Evolutionary conservation across 768 basidiomycete genomes (phyloP).

Genomic region (Tulasnella sp.): DNA sequence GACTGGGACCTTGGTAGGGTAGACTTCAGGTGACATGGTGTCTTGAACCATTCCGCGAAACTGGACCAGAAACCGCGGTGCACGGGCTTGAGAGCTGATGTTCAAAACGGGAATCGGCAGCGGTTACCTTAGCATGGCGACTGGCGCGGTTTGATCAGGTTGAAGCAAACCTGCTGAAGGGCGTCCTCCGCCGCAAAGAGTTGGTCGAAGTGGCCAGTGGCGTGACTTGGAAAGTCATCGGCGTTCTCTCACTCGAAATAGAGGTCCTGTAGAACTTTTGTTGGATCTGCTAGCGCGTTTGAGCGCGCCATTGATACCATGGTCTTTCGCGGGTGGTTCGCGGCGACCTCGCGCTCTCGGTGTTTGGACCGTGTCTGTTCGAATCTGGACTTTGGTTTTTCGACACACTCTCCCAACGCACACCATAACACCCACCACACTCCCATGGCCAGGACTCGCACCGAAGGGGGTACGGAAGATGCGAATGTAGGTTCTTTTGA

Average conservation of each 20-base stretch:
- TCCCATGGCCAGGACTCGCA: constrained; percentile 2
- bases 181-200: constrained; percentile 45
- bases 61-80: constrained; percentile 58
- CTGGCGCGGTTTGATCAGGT: background rate
- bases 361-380: constrained; percentile 3
- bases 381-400: constrained; percentile 9
- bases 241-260: constrained; percentile 38
- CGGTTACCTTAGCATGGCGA: background rate
- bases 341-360: background rate
- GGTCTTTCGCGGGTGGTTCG: constrained; percentile 19
- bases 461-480: constrained; percentile 5
- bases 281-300: constrained; percentile 52
- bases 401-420: background rate
- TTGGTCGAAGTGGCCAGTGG: constrained; percentile 48
- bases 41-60: constrained; percentile 76
- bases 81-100: constrained; percentile 48
- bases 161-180: constrained; percentile 42
- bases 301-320: constrained; percentile 55
- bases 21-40: constrained; percentile 67
- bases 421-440: background rate
- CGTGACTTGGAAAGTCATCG: constrained; percentile 44
- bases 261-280: constrained; percentile 49
- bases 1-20: constrained; percentile 46
- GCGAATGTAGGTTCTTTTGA: background rate
- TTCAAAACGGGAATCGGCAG: constrained; percentile 58